A percentile compares a stretch with the other conserved stretches of the same genome.
phyloP scores from a whole-genome alignment of 805 yeast species.

The Starmerella etchellsii region DNA sequence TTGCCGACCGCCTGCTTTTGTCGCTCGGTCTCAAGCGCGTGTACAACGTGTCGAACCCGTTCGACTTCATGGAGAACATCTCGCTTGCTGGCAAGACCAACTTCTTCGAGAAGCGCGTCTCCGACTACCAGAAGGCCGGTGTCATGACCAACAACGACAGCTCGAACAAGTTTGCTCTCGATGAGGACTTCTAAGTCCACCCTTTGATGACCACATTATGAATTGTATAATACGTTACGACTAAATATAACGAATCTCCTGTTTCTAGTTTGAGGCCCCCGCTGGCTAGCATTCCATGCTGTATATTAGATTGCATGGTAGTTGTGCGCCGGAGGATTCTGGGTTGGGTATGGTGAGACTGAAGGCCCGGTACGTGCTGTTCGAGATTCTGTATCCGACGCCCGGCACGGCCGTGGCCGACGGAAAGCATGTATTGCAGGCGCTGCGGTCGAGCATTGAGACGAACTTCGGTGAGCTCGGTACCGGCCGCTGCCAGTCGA shows the following conservation, averaged over 20 bases:
- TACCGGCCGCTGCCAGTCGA: constrained; percentile 45
- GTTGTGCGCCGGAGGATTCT: not conserved
- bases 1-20: constrained; percentile 87
- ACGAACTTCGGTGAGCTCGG: constrained; percentile 72
- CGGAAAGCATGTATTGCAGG: constrained; percentile 37
- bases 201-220: constrained; percentile 1
- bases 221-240: not conserved
- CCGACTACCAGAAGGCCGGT: constrained; percentile 98
- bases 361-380: constrained; percentile 70
- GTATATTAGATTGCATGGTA: too few species aligned
- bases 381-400: constrained; percentile 60
- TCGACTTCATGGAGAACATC: constrained; percentile 97
- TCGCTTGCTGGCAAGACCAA: constrained; percentile 97
- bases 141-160: constrained; percentile 69
- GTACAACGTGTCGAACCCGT: constrained; percentile 83
- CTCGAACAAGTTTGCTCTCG: constrained; percentile 52
- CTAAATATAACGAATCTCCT: not conserved
- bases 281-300: too few species aligned
- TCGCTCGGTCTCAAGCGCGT: constrained; percentile 84
- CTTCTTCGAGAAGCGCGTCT: constrained; percentile 97
- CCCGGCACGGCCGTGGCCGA: constrained; percentile 31
- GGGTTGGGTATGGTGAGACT: constrained; percentile 59
- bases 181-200: constrained; percentile 70
- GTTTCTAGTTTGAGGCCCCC: not conserved
- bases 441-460: constrained; percentile 44